phyloP scores from a whole-genome alignment of 306 rosid genomes.

The Senna siamea region DNA sequence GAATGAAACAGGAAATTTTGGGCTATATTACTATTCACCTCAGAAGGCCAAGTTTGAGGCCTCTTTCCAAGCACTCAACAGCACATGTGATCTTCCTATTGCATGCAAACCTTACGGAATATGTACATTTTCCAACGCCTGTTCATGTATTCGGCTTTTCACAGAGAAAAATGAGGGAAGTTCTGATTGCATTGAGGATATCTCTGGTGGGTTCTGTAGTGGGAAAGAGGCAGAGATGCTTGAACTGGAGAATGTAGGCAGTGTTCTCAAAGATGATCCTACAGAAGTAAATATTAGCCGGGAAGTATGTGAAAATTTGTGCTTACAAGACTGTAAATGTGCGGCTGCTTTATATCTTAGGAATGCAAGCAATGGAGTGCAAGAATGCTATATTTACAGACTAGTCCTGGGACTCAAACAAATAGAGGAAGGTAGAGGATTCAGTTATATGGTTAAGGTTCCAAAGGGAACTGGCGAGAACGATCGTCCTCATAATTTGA shows the following conservation, averaged over 20 bases:
- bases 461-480: conserved; percentile 54
- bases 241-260: conserved; percentile 60
- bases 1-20: conserved; percentile 78
- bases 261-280: conserved; percentile 54
- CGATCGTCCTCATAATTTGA: conserved; percentile 52
- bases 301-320: conserved; percentile 60
- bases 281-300: conserved; percentile 53
- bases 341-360: conserved; percentile 57
- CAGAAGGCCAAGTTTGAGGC: conserved; percentile 63
- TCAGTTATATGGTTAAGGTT: conserved; percentile 75
- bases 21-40: conserved; percentile 70
- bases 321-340: conserved; percentile 78
- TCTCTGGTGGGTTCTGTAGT: conserved; percentile 48
- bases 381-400: conserved; percentile 62
- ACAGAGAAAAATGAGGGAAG: conserved; percentile 34
- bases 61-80: conserved; percentile 78
- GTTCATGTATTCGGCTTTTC: conserved; percentile 63
- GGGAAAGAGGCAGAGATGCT: conserved; percentile 58
- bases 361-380: not conserved
- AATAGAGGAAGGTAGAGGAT: conserved; percentile 54
- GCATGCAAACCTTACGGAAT: conserved; percentile 79
- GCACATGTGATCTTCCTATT: conserved; percentile 85
- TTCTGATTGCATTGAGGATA: conserved; percentile 47
- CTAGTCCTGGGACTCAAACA: conserved; percentile 74
- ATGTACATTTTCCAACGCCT: conserved; percentile 76